Percentiles rank a stretch among this genome's conserved stretches.
These are phyloP conservation scores for Paracoccidioides lutzii DNA, from an alignment of 2,329 filamentous ascomycete genomes.

Conservation along the genomic window DNA sequence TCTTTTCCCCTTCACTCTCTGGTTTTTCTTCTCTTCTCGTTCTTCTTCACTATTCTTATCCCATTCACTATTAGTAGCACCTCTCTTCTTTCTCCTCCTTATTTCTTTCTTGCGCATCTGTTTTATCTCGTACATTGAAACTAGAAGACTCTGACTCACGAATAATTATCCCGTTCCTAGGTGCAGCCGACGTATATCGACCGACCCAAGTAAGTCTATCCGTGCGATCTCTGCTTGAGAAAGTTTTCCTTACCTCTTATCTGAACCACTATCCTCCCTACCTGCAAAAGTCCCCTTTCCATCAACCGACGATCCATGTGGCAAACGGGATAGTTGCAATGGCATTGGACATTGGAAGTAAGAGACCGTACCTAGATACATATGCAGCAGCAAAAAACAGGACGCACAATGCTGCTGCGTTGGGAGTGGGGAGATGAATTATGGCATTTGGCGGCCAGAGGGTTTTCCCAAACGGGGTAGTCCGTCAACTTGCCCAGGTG, in stretches of 20 bases:
- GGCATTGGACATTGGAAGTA: not conserved
- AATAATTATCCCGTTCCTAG: constrained; percentile 11
- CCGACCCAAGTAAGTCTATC: constrained; percentile 32
- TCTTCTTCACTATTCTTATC: constrained; percentile 1
- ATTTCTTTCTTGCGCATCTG: constrained; percentile 1
- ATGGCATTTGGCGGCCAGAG: not conserved
- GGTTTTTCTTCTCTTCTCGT: constrained; percentile 2
- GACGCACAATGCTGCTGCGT: not conserved
- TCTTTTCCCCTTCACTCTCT: not conserved
- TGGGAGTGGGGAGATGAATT: not conserved
- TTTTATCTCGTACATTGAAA: not conserved
- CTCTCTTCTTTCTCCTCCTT: constrained; percentile 1
- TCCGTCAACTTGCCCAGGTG: not conserved
- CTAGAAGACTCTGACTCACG: constrained; percentile 12
- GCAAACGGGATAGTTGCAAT: not conserved
- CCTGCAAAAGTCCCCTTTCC: not conserved
- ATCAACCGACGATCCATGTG: not conserved
- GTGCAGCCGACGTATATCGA: constrained; percentile 36
- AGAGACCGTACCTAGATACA: not conserved
- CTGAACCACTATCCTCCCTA: not conserved
- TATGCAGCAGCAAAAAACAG: not conserved
- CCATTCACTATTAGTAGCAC: not conserved
- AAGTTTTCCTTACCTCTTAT: not conserved
- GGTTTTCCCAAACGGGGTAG: not conserved
- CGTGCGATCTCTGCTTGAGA: not conserved